phyloP scores from a whole-genome alignment of 345 rosid genomes.

The Barbarea vulgaris region DNA sequence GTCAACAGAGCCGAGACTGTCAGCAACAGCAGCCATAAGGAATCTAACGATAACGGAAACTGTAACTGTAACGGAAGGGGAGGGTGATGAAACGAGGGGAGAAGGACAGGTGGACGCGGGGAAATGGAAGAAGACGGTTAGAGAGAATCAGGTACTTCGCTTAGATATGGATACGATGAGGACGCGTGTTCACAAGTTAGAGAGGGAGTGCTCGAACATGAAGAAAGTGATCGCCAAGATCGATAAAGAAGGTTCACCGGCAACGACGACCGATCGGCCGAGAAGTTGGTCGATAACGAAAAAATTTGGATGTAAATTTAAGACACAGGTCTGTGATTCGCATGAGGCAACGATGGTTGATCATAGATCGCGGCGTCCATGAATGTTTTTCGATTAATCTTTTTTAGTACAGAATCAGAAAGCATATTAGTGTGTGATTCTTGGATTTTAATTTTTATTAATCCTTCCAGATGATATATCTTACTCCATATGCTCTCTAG shows the following conservation, averaged over 20 bases:
- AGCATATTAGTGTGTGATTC: slow-evolving; percentile 11
- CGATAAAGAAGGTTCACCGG: slow-evolving; percentile 49
- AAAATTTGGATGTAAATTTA: slow-evolving; percentile 87
- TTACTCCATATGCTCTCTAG: neutral
- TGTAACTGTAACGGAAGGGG: slow-evolving; percentile 45
- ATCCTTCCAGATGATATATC: too few species aligned
- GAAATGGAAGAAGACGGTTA: slow-evolving; percentile 71
- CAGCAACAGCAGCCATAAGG: slow-evolving; percentile 35
- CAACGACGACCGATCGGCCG: slow-evolving; percentile 41
- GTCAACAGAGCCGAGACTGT: slow-evolving; percentile 46
- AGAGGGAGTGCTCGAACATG: slow-evolving; percentile 85
- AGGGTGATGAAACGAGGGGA: slow-evolving; percentile 32
- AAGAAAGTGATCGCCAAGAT: slow-evolving; percentile 84
- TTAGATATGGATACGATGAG: slow-evolving; percentile 98
- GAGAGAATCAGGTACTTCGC: slow-evolving; percentile 94
- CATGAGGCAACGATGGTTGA: slow-evolving; percentile 71
- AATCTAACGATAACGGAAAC: slow-evolving; percentile 28
- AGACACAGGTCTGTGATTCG: slow-evolving; percentile 92
- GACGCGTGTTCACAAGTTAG: slow-evolving; percentile 86
- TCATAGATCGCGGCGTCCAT: slow-evolving; percentile 43
- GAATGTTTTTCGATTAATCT: neutral
- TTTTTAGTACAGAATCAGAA: slow-evolving; percentile 23
- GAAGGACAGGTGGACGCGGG: slow-evolving; percentile 38
- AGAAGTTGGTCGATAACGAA: slow-evolving; percentile 53
- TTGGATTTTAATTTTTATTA: slow-evolving; percentile 11